Conservation (phyloP, 129 eudicot genomes). For the Scalesia atractyloides region DNA sequence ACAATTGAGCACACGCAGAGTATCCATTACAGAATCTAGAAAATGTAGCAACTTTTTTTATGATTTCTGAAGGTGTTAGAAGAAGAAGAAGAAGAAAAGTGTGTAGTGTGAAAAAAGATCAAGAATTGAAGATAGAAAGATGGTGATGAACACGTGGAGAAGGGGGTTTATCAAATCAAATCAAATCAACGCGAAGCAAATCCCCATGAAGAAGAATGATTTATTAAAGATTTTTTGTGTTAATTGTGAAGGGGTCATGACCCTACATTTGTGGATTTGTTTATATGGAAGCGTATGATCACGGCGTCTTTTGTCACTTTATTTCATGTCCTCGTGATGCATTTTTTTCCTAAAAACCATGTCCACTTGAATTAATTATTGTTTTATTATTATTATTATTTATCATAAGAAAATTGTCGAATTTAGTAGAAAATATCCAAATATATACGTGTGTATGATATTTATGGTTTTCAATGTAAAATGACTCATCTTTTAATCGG, state of each 20-base stretch:
- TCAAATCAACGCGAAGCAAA: no score
- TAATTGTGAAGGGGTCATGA: conserved; percentile 1
- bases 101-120: conserved; percentile 25
- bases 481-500: no score
- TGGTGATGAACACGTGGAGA: conserved; percentile 33
- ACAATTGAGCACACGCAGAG: conserved; percentile 51
- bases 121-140: conserved; percentile 11
- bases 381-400: no score
- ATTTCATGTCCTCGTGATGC: not conserved
- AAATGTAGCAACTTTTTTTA: not conserved
- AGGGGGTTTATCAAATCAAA: conserved; percentile 14
- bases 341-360: not conserved
- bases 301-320: conserved; percentile 29
- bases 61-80: conserved; percentile 2
- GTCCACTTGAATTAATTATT: not conserved
- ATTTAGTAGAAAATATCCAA: not conserved
- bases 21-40: conserved; percentile 36
- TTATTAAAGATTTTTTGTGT: conserved; percentile 28
- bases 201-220: no score
- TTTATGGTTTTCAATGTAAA: no score
- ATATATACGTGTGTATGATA: not conserved
- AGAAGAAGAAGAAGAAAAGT: not conserved
- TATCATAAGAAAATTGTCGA: no score
- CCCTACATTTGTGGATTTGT: conserved; percentile 35
- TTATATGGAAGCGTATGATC: conserved; percentile 16